Evolutionary conservation across 176 grass and related monocot genomes (phyloP).

Genomic region (barley (Hordeum vulgare)): MorexV3_pseudomolecules_assembly NC_058521.1:453033484-453033983

Average conservation of each 20-base stretch:
- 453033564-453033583: neutral
- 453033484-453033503: neutral
- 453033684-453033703: neutral
- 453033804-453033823: neutral
- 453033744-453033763: neutral
- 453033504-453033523: neutral
- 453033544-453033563: neutral
- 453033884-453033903: neutral
- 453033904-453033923: neutral
- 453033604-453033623: neutral
- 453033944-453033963: neutral
- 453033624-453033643: neutral
- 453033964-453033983: conserved; percentile 43
- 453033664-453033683: neutral
- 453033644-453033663: neutral
- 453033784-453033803: neutral
- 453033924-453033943: neutral
- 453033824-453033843: neutral
- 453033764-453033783: neutral
- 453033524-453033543: neutral
- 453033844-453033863: neutral
- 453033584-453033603: neutral
- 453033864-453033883: neutral
- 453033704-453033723: neutral
- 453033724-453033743: neutral